Percentiles rank a stretch among this genome's conserved stretches.
These are phyloP conservation scores for Botrytis tulipae DNA, from an alignment of 2,329 filamentous ascomycete genomes.

Conservation along the genomic window DNA sequence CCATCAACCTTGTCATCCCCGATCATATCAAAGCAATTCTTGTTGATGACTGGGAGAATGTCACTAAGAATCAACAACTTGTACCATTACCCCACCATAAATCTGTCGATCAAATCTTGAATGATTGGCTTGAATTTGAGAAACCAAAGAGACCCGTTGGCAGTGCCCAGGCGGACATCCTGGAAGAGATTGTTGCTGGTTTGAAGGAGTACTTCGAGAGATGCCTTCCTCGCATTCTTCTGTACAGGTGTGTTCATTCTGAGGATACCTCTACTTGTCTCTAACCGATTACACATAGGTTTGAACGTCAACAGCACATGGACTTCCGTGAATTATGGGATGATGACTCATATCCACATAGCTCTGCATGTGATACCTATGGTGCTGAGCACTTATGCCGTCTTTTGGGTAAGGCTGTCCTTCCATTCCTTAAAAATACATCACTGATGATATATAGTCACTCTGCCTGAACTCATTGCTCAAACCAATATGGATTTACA, in stretches of 20 bases:
- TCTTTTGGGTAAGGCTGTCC: conserved; percentile 67
- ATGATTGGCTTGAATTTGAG: conserved; percentile 75
- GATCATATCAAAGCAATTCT: conserved; percentile 88
- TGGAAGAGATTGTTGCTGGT: conserved; percentile 85
- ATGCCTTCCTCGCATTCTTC: conserved; percentile 78
- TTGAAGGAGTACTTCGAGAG: conserved; percentile 94
- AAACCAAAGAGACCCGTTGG: conserved; percentile 62
- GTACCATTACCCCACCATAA: conserved; percentile 77
- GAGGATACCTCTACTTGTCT: neutral
- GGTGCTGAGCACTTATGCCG: conserved; percentile 89
- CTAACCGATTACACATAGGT: conserved; percentile 49
- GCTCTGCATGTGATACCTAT: conserved; percentile 77
- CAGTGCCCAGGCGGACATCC: conserved; percentile 74
- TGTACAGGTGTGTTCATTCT: conserved; percentile 62
- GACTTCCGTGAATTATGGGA: conserved; percentile 72
- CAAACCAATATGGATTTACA: conserved; percentile 98
- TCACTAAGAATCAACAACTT: conserved; percentile 91
- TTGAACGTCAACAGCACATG: conserved; percentile 86
- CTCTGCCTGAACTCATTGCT: conserved; percentile 87
- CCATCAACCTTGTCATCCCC: conserved; percentile 81
- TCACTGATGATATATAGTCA: conserved; percentile 60
- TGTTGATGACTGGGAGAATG: conserved; percentile 98
- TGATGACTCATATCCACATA: conserved; percentile 60
- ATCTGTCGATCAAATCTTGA: conserved; percentile 73
- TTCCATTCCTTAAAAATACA: conserved; percentile 20